Conservation (phyloP, 345 rosid species). For the Salix purpurea region DNA sequence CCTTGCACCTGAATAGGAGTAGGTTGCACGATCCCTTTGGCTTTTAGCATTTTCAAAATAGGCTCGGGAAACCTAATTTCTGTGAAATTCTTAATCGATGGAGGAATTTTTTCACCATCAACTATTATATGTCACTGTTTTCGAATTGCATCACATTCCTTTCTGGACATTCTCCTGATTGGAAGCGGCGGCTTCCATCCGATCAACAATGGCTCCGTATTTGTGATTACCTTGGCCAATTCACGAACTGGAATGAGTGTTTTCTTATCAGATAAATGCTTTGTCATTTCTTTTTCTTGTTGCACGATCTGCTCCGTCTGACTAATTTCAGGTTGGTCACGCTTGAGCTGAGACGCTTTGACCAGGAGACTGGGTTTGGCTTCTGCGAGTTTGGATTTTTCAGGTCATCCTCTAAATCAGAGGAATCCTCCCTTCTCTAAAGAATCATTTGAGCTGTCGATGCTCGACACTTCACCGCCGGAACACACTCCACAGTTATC, state of each 20-base stretch:
- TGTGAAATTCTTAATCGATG: conserved; percentile 73
- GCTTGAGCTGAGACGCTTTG: conserved; percentile 81
- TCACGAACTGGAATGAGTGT: conserved; percentile 87
- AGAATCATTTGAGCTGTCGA: conserved; percentile 70
- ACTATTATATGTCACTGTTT: conserved; percentile 94
- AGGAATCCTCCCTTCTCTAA: conserved; percentile 63
- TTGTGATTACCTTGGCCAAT: conserved; percentile 84
- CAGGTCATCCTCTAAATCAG: conserved; percentile 59
- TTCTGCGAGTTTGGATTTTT: conserved; percentile 62
- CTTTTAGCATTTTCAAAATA: conserved; percentile 59
- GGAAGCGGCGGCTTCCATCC: conserved; percentile 15
- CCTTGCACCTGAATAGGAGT: conserved; percentile 96
- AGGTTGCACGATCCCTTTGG: conserved; percentile 85
- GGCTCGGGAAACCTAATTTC: conserved; percentile 70
- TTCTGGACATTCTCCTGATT: conserved; percentile 56
- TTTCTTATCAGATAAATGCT: conserved; percentile 73
- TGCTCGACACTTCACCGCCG: conserved; percentile 78
- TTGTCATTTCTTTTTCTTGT: conserved; percentile 95
- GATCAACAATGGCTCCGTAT: conserved; percentile 31
- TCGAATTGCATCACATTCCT: conserved; percentile 57
- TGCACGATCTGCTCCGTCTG: conserved; percentile 72
- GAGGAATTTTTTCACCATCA: conserved; percentile 83
- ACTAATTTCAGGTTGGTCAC: conserved; percentile 72
- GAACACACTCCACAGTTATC: conserved; percentile 76
- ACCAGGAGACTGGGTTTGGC: conserved; percentile 84